Evolutionary conservation across 2,329 filamentous ascomycete genomes (phyloP), one percentile per base, ranked within the genome.

Genomic region (Apiospora marii): DNA sequence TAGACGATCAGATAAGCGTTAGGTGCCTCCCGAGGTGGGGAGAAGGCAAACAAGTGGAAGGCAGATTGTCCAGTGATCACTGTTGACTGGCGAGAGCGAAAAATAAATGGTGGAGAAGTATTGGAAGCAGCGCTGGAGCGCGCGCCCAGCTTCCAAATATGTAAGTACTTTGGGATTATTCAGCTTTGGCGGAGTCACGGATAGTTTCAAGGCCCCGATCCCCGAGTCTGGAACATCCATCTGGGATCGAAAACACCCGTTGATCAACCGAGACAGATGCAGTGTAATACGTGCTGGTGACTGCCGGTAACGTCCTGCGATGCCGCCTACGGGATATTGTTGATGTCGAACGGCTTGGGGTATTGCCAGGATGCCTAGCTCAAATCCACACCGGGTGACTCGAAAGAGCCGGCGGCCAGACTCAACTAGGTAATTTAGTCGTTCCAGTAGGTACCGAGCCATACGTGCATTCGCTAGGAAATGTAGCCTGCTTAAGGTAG

Each of bases 1-100:
- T 41, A 37, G 34, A 61, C 14, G 58, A 64, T 64, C 58, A 64
- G 58, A 64, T 64, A 64, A 64, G 58, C 58, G 34, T 64, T n/a
- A 14, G 34, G 30, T 41, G 10, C 58, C 30, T 37, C 22, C 34
- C 53, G 16, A n/a, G 34, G 58, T 64, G 58, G 58, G 58, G 53
- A 19, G n/a, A 61, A n/a, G 19, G 53, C 48, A 49, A 24, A 49
- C 22, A 24, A 19, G 53, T 61, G 51, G 30, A 34, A 30, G 51
- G 22, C 30, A 12, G 53, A 61, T 22, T 64, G 13, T 64, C 30
- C 58, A 64, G 30, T 37, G 58, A 64, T 14, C 14, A 41, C 34
- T 64, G 53, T 24, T 64, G 53, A 24, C 51, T 44, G 46, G 19
- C n/a, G 34, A 41, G n/a, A n/a, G 58, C 19, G 58, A 64, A 64